A percentile compares a stretch with the other conserved stretches of the same genome.
These are phyloP conservation scores for Haplosporangium sp. DNA, from an alignment of 371 early-diverging fungal species.

Conservation along the genomic window DNA sequence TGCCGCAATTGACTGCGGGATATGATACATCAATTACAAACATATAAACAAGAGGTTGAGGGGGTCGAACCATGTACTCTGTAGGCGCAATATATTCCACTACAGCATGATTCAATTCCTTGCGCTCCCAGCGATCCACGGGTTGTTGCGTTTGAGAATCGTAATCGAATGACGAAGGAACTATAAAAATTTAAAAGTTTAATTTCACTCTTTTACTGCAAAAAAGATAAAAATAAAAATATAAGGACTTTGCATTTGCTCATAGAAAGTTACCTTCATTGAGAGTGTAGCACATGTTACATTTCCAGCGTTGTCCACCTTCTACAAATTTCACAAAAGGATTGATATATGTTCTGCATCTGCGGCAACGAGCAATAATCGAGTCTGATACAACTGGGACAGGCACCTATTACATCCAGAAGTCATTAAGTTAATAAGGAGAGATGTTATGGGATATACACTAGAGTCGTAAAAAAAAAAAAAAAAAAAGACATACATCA, in stretches of 20 bases:
- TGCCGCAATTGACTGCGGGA: slow-evolving; percentile 85
- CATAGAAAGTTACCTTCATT: slow-evolving; percentile 79
- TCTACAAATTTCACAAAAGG: slow-evolving; percentile 95
- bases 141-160: slow-evolving; percentile 84
- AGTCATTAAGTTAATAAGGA: background rate
- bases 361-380: slow-evolving; percentile 92
- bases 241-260: no score
- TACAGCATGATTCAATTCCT: slow-evolving; percentile 89
- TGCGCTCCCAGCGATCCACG: slow-evolving; percentile 87
- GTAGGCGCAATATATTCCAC: slow-evolving; percentile 95
- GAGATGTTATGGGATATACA: no score
- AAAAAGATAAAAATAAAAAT: no score
- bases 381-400: slow-evolving; percentile 89
- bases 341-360: slow-evolving; percentile 96
- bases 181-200: slow-evolving; percentile 42
- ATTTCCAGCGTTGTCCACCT: slow-evolving; percentile 95
- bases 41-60: slow-evolving; percentile 93
- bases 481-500: slow-evolving; percentile 19
- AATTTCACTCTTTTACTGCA: no score
- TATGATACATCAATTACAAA: slow-evolving; percentile 95
- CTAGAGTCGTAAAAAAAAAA: no score
- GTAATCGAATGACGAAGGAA: slow-evolving; percentile 91
- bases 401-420: slow-evolving; percentile 61
- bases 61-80: slow-evolving; percentile 96
- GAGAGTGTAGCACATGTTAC: slow-evolving; percentile 92